Conservation (phyloP, 306 rosid species). For the Cyamopsis tetragonoloba region DNA sequence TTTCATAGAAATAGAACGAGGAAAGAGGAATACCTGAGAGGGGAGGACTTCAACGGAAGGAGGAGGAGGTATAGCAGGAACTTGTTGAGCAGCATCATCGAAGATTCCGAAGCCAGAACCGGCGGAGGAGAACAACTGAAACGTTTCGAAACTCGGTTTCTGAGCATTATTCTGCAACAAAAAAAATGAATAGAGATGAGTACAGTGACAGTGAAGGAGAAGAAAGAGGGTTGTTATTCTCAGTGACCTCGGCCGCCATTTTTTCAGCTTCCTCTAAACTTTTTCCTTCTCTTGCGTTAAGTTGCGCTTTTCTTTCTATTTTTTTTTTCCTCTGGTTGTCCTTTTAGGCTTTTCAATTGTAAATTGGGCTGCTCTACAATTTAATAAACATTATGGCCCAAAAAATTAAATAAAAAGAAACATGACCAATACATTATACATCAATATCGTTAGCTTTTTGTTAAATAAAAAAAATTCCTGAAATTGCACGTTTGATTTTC, state of each 20-base stretch:
- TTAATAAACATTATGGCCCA: too few species aligned
- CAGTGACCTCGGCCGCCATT: conserved; percentile 25
- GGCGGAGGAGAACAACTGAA: conserved; percentile 55
- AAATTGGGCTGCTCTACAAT: too few species aligned
- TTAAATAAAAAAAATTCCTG: too few species aligned
- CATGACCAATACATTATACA: too few species aligned
- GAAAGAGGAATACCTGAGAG: conserved; percentile 46
- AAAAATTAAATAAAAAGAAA: too few species aligned
- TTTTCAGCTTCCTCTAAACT: not conserved
- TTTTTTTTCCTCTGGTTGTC: not conserved
- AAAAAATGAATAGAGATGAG: not conserved
- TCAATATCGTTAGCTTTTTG: too few species aligned
- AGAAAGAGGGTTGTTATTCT: not conserved
- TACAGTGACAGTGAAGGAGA: not conserved
- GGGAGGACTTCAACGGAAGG: conserved; percentile 66
- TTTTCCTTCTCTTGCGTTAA: not conserved
- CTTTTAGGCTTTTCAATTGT: not conserved
- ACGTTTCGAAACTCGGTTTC: conserved; percentile 44
- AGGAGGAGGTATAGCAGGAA: conserved; percentile 55
- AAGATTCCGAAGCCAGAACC: conserved; percentile 45
- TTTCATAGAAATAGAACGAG: not conserved
- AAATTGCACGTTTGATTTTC: too few species aligned
- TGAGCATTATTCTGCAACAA: conserved; percentile 18
- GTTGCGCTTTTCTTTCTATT: not conserved
- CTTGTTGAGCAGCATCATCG: conserved; percentile 40